phyloP scores from a whole-genome alignment of 345 rosid genomes.

The Passiflora organensis region DNA sequence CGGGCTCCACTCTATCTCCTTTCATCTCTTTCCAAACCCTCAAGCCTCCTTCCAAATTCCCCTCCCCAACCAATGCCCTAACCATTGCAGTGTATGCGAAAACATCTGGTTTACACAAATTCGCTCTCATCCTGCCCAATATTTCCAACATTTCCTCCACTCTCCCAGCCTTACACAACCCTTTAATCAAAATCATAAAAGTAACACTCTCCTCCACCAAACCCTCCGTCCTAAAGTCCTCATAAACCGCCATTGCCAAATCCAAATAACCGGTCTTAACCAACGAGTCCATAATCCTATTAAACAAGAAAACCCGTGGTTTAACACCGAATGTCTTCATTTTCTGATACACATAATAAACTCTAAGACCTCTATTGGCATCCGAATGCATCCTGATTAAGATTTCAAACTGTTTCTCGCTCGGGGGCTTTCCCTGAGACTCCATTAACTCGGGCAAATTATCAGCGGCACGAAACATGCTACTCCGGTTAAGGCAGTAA shows the following conservation, averaged over 20 bases:
- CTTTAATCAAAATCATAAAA: conserved; percentile 73
- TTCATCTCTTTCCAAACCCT: conserved; percentile 84
- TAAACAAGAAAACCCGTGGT: conserved; percentile 69
- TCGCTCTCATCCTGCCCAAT: conserved; percentile 60
- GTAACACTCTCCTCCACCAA: conserved; percentile 74
- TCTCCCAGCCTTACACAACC: conserved; percentile 65
- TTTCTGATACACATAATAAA: conserved; percentile 75
- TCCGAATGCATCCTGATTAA: conserved; percentile 90
- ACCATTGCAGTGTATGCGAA: conserved; percentile 85
- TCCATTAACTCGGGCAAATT: conserved; percentile 83
- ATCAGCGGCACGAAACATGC: conserved; percentile 73
- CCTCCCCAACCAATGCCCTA: conserved; percentile 50
- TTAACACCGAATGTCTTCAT: conserved; percentile 75
- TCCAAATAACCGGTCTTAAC: conserved; percentile 60
- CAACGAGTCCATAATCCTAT: conserved; percentile 71
- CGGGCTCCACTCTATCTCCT: conserved; percentile 60
- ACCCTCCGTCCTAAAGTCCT: conserved; percentile 62
- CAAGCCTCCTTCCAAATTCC: conserved; percentile 66
- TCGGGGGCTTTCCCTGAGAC: conserved; percentile 70
- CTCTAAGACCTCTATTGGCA: conserved; percentile 70
- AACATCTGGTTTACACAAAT: conserved; percentile 74
- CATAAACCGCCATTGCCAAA: conserved; percentile 70
- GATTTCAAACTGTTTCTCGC: conserved; percentile 86
- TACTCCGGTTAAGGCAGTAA: conserved; percentile 65
- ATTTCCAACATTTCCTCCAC: conserved; percentile 54